A percentile compares a stretch with the other conserved stretches of the same genome.
Conservation (phyloP, 306 rosid species). For the Hippophae tibetana region DNA sequence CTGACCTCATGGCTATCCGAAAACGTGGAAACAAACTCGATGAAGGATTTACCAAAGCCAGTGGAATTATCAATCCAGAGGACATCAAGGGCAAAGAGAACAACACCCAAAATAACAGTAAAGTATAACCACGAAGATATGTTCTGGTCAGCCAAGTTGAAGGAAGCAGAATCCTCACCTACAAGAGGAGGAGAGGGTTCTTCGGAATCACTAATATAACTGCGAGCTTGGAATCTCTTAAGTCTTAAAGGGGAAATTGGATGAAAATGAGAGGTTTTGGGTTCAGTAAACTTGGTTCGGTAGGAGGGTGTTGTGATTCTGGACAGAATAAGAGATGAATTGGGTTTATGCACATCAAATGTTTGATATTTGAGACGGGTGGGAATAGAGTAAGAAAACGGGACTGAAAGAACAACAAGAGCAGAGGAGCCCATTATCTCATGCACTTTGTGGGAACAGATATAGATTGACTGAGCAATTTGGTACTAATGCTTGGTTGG, state of each 20-base stretch:
- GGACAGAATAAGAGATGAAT: conserved; percentile 1
- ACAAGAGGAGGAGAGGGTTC: conserved; percentile 14
- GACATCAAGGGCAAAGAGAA: conserved; percentile 49
- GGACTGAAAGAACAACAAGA: conserved; percentile 16
- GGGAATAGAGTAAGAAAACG: conserved; percentile 11
- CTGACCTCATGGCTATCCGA: conserved; percentile 67
- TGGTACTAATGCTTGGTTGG: not conserved
- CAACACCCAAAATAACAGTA: conserved; percentile 48
- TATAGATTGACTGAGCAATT: not conserved
- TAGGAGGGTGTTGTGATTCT: not conserved
- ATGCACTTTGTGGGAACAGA: not conserved
- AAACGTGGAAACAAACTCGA: conserved; percentile 53
- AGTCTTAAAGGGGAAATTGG: not conserved
- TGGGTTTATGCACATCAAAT: conserved; percentile 1
- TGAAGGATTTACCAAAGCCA: conserved; percentile 54
- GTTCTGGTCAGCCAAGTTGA: conserved; percentile 55
- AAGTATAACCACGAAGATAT: conserved; percentile 64
- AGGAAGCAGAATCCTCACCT: conserved; percentile 76
- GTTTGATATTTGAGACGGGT: conserved; percentile 5
- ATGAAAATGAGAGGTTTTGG: not conserved
- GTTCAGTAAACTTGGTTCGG: not conserved
- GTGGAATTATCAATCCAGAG: conserved; percentile 71
- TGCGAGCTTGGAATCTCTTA: conserved; percentile 19
- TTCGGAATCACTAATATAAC: conserved; percentile 35
- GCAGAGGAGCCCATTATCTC: conserved; percentile 24